Evolutionary conservation across 768 basidiomycete species (phyloP).

Genomic region (Rhizopogon vulgaris): DNA sequence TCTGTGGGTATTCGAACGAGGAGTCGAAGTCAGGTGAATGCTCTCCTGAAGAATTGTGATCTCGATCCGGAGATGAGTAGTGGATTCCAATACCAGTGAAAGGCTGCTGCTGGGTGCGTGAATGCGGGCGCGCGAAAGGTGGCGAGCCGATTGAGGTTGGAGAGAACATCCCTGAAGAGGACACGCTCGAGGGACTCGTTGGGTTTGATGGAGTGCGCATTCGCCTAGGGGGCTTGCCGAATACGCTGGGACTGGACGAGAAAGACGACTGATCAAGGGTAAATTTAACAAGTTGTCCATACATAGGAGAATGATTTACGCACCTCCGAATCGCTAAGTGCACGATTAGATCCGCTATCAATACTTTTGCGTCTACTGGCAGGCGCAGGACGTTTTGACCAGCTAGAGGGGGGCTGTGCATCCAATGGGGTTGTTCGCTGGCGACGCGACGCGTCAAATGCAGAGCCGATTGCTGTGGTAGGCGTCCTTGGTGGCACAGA

Average conservation of each 20-base stretch:
- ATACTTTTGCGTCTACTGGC: conserved; percentile 67
- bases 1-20: conserved; percentile 32
- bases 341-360: conserved; percentile 50
- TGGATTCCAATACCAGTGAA: conserved; percentile 34
- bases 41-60: conserved; percentile 24
- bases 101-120: conserved; percentile 52
- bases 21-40: conserved; percentile 31
- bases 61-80: conserved; percentile 36
- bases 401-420: conserved; percentile 64
- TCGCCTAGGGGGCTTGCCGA: conserved; percentile 40
- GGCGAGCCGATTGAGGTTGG: conserved; percentile 41
- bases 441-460: conserved; percentile 63
- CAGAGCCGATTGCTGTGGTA: conserved; percentile 37
- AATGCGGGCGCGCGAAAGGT: conserved; percentile 54
- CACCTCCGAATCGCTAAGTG: conserved; percentile 71
- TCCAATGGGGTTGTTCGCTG: conserved; percentile 66
- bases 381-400: conserved; percentile 64
- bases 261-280: conserved; percentile 23
- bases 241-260: conserved; percentile 37
- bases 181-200: conserved; percentile 26
- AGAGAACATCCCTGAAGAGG: conserved; percentile 30
- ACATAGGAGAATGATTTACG: conserved; percentile 10
- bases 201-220: conserved; percentile 72
- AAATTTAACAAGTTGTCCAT: neutral
- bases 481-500: conserved; percentile 55